phyloP scores from a whole-genome alignment of 2,329 filamentous ascomycete species.

The Ophiocordyceps camponoti-floridani region DNA sequence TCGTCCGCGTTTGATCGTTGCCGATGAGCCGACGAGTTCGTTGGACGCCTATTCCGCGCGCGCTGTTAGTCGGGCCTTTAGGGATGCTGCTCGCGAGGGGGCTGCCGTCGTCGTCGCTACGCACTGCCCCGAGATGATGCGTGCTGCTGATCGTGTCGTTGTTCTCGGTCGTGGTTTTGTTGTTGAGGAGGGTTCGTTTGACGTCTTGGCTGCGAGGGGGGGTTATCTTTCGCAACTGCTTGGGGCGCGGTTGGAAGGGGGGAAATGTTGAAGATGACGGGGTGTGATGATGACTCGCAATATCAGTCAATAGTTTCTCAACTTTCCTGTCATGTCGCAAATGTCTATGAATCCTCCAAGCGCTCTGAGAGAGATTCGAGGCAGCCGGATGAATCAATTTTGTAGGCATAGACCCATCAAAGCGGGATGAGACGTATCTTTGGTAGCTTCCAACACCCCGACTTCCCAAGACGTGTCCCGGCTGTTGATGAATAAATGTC shows the following conservation, averaged over 20 bases:
- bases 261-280: slow-evolving; percentile 1
- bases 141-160: slow-evolving; percentile 52
- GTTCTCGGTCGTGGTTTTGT: slow-evolving; percentile 52
- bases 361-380: too few relatives aligned
- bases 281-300: too few relatives aligned
- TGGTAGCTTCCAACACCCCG: too few relatives aligned
- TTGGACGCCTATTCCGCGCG: slow-evolving; percentile 54
- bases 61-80: slow-evolving; percentile 44
- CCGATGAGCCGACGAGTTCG: slow-evolving; percentile 77
- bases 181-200: slow-evolving; percentile 49
- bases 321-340: too few relatives aligned
- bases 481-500: too few relatives aligned
- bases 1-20: slow-evolving; percentile 51
- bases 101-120: slow-evolving; percentile 69
- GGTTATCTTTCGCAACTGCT: slow-evolving; percentile 31
- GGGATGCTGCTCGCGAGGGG: slow-evolving; percentile 25
- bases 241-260: too few relatives aligned
- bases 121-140: slow-evolving; percentile 76
- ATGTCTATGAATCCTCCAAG: too few relatives aligned
- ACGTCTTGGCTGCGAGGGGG: slow-evolving; percentile 30
- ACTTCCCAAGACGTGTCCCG: too few relatives aligned
- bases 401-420: too few relatives aligned
- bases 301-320: too few relatives aligned
- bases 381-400: too few relatives aligned
- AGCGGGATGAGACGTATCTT: too few relatives aligned